Conservation (phyloP, 2,329 filamentous ascomycete species). For the Fusarium falciforme region DNA sequence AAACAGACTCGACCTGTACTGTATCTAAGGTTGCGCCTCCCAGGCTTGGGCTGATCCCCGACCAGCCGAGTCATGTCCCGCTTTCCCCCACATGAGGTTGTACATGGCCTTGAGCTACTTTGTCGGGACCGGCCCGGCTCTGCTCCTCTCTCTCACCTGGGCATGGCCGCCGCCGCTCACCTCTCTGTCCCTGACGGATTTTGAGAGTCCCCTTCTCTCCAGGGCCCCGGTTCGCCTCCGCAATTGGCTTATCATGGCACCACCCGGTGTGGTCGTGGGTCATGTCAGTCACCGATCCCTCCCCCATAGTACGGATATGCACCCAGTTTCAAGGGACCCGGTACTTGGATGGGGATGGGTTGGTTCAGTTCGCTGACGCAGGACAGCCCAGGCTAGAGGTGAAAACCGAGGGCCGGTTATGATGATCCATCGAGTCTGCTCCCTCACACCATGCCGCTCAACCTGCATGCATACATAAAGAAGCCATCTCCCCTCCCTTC, state of each 20-base stretch:
- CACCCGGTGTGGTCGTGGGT: conserved; percentile 31
- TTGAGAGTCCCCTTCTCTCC: not conserved
- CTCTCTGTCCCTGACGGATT: conserved; percentile 1
- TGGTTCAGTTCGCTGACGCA: not conserved
- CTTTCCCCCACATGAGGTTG: conserved; percentile 38
- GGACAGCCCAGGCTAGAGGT: not conserved
- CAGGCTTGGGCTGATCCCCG: conserved; percentile 2
- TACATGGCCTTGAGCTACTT: conserved; percentile 17
- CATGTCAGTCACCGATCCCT: conserved; percentile 15
- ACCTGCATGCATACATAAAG: conserved; percentile 34
- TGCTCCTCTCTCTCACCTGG: conserved; percentile 5
- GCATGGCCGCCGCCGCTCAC: not conserved
- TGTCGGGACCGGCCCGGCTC: conserved; percentile 29
- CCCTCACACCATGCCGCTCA: conserved; percentile 17
- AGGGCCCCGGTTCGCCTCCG: conserved; percentile 2
- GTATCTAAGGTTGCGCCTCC: not conserved
- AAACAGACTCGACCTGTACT: not conserved
- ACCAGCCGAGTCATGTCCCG: conserved; percentile 40
- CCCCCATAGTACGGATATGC: conserved; percentile 14
- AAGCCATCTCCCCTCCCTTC: conserved; percentile 7
- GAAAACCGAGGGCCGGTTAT: conserved; percentile 38
- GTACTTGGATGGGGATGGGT: conserved; percentile 9
- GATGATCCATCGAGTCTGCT: conserved; percentile 9
- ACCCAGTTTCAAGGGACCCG: conserved; percentile 12
- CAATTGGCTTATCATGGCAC: conserved; percentile 39